These are phyloP conservation scores for Lentinus brumalis DNA, from an alignment of 768 basidiomycete species.

Conservation along the genomic window DNA sequence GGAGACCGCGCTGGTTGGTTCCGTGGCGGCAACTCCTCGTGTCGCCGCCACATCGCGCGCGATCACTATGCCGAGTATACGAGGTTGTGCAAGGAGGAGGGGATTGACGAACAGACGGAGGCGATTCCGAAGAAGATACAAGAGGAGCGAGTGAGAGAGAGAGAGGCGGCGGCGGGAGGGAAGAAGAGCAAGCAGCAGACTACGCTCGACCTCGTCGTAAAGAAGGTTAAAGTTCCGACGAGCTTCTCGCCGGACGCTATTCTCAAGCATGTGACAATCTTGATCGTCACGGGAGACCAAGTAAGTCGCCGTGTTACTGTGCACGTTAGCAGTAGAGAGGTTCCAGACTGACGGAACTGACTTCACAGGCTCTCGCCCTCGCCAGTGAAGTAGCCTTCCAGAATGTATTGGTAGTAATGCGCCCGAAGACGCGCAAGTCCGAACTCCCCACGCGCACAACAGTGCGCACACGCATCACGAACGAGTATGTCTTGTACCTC, in stretches of 20 bases:
- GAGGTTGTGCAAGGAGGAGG: neutral
- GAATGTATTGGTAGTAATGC: constrained; percentile 3
- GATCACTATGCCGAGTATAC: constrained; percentile 1
- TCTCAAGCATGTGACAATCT: neutral
- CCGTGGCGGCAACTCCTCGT: neutral
- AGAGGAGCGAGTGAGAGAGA: neutral
- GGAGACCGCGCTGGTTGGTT: neutral
- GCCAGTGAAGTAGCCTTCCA: neutral
- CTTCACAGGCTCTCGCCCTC: neutral
- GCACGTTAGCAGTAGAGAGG: too few relatives aligned
- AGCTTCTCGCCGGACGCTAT: constrained; percentile 2
- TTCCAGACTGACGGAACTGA: too few relatives aligned
- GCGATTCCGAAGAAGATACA: neutral
- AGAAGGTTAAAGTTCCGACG: neutral
- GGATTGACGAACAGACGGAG: neutral
- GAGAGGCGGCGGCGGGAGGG: neutral
- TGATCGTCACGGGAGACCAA: neutral
- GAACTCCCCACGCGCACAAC: neutral
- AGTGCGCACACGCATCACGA: neutral
- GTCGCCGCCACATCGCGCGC: constrained; percentile 1
- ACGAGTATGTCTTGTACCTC: neutral
- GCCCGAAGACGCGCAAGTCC: neutral
- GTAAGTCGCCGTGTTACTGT: neutral
- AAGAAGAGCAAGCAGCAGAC: neutral
- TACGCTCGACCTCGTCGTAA: neutral